Conservation (phyloP, 1,284 basidiomycete species). For the Heimioporus retisporus region DNA sequence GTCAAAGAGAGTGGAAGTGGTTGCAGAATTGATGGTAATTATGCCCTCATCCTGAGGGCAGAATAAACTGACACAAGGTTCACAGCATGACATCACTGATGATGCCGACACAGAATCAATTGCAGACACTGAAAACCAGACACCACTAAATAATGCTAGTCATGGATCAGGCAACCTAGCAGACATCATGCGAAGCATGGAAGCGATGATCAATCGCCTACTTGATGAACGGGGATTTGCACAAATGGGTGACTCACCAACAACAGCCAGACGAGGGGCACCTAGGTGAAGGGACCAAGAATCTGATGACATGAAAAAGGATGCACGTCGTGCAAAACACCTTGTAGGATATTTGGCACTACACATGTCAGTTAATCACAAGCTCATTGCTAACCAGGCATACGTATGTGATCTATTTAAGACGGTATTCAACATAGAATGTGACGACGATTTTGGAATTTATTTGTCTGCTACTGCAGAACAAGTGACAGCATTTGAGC, state of each 20-base stretch:
- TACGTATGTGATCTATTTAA: not conserved
- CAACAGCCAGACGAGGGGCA: not conserved
- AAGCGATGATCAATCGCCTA: not conserved
- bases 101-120: not conserved
- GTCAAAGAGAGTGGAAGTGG: not conserved
- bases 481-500: not conserved
- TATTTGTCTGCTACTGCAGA: not conserved
- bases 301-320: not conserved
- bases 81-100: not conserved
- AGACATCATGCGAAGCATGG: not conserved
- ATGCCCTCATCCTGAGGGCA: not conserved
- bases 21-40: not conserved
- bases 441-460: not conserved
- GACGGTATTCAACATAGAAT: not conserved
- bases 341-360: not conserved
- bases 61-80: not conserved
- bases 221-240: not conserved
- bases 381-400: not conserved
- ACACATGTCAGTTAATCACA: not conserved
- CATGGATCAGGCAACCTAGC: not conserved
- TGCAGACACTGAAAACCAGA: not conserved
- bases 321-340: not conserved
- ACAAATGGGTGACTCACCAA: not conserved
- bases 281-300: not conserved
- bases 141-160: not conserved